phyloP scores from a whole-genome alignment of 257 asterid species.

The Orobanche coerulescens region DNA sequence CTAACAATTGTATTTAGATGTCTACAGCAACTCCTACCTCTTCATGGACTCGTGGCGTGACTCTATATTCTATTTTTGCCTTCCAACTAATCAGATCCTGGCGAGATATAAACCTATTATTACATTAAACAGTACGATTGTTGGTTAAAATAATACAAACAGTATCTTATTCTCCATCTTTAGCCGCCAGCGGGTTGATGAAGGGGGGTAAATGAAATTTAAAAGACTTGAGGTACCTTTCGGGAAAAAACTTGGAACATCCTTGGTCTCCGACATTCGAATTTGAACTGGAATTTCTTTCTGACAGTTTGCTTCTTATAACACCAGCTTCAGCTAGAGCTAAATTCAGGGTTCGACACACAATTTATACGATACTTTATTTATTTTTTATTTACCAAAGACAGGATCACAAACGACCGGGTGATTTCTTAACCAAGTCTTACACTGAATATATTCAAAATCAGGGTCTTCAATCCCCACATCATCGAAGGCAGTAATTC shows the following conservation, averaged over 20 bases:
- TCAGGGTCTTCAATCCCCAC: constrained; percentile 70
- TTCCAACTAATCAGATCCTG: constrained; percentile 84
- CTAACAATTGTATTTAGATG: neutral
- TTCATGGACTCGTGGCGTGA: constrained; percentile 38
- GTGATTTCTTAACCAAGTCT: constrained; percentile 21
- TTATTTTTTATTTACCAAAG: neutral
- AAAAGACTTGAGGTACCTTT: constrained; percentile 43
- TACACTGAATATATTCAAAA: constrained; percentile 75
- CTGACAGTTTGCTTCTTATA: constrained; percentile 66
- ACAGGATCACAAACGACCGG: neutral
- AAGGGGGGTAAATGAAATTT: constrained; percentile 10
- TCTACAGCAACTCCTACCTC: constrained; percentile 45
- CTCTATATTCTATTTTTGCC: constrained; percentile 72
- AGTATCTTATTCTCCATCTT: neutral
- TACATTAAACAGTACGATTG: constrained; percentile 18
- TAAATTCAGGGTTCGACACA: constrained; percentile 23
- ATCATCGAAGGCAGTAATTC: constrained; percentile 64
- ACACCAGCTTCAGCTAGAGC: constrained; percentile 93
- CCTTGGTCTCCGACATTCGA: constrained; percentile 28
- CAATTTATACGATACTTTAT: constrained; percentile 17
- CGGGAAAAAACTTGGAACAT: constrained; percentile 44
- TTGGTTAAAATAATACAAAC: neutral
- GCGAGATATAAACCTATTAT: constrained; percentile 65
- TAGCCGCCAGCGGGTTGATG: neutral
- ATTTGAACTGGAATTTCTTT: constrained; percentile 18